Base-by-base conservation (phyloP, 306 rosid species). In the Comarum palustre region DNA sequence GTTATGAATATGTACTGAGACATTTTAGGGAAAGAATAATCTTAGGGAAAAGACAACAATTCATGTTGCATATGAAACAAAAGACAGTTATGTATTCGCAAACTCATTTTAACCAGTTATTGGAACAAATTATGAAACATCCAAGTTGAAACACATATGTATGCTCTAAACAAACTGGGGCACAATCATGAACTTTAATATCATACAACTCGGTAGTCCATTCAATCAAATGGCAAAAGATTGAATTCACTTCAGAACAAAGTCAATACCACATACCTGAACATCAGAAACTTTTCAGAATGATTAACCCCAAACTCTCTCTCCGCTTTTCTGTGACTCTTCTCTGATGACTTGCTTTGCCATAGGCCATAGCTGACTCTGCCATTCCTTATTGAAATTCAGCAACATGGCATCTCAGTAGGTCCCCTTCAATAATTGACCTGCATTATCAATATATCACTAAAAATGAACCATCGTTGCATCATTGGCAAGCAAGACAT, bases 341-440 rank as follows among this genome's bases (percentile, higher is more conserved):
- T 91, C 82, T 85, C 90, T 0, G 87, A 87, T 24, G 90, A 89
- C 75, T 87, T 91, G 74, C 88, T 82, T 41, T 87, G 84, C 97
- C 97, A 91, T 48, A 89, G 84, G 41, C 41, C 41, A 38, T 38
- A 38, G 41, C 92, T 92, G 83, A 73, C 92, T 91, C 75, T 84
- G 77, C 41, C 90, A 57, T 76, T 87, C 87, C 41, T 38, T 38
- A 81, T 67, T 60, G 71, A 72, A 57, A 36, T 22, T 41, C 74
- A 43, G 72, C 75, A 54, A 76, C 29, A 66, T 42, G 20, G 64
- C 63, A 82, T 73, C 78, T 66, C 66, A 31, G 52, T 29, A 68
- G 75, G 76, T 76, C 68, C 74, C 76, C 84, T 51, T 59, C 36
- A 47, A 58, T 63, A 68, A 70, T 57, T 78, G 71, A 75, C 68